Evolutionary conservation across 305 asterid species (phyloP).

Genomic region (Lippia alba): DNA sequence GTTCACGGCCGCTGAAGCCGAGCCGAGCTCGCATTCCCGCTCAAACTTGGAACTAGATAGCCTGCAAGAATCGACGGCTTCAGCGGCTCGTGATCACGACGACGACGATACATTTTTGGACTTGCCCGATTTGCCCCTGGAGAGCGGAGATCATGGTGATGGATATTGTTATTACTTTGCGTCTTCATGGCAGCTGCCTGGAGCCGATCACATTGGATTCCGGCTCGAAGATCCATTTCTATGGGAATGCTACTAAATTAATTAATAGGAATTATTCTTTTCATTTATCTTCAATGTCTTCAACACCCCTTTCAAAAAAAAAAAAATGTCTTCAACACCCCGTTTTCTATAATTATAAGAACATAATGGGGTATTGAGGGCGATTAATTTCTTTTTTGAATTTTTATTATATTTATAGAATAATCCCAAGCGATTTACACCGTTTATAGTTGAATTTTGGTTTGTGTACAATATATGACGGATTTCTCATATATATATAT

Average conservation of each 20-base stretch:
- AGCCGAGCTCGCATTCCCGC: constrained; percentile 48
- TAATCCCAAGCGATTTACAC: too few relatives aligned
- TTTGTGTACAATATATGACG: too few relatives aligned
- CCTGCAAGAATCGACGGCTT: constrained; percentile 42
- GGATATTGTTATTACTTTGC: constrained; percentile 41
- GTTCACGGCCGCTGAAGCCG: constrained; percentile 32
- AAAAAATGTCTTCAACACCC: too few relatives aligned
- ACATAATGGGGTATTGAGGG: too few relatives aligned
- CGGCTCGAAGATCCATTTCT: constrained; percentile 75
- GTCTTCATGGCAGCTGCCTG: constrained; percentile 69
- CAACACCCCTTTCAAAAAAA: too few relatives aligned
- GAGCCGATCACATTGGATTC: constrained; percentile 55
- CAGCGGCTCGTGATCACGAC: constrained; percentile 46
- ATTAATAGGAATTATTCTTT: neutral
- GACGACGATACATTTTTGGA: constrained; percentile 77
- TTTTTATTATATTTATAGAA: too few relatives aligned
- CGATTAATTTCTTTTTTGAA: too few relatives aligned
- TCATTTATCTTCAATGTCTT: neutral
- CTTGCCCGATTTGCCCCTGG: constrained; percentile 73
- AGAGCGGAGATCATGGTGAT: constrained; percentile 38
- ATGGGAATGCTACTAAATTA: constrained; percentile 53
- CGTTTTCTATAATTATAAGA: too few relatives aligned
- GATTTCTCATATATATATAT: too few relatives aligned
- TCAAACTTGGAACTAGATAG: constrained; percentile 46
- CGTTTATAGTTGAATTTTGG: too few relatives aligned